Evolutionary conservation across 1,139 yeast genomes (phyloP), one percentile per base, ranked within the genome.

Genomic region (Saccharomyces hybrid): DNA sequence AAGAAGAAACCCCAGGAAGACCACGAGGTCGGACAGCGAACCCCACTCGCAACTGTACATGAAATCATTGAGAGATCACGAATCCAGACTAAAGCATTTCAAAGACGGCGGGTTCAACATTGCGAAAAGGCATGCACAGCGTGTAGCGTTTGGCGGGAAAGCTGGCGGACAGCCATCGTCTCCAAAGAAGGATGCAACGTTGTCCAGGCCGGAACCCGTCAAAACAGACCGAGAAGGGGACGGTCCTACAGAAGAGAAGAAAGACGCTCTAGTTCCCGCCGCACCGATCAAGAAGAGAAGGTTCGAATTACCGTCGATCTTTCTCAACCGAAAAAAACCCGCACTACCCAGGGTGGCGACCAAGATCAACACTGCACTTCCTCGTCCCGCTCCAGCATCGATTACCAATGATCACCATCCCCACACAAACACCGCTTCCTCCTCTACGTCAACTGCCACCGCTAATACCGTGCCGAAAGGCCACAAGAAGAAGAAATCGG

Each of bases 91-190:
- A 29, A 61, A 56, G 49, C 65, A 62, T 31, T 64, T 65, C 55
- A 61, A 59, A 38, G 59, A 57, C 28, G 64, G 61, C 11, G 64
- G 62, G 6, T 61, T 56, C 47, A 62, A 58, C 47, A 50, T 51
- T 26, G 50, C 52, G 2, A 56, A 53, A 24, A 34, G 38, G 8
- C 53, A 49, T 46, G 16, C 34, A 8, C 44, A 38, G 12, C 55
- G 69, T 27, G 62, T 64, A 11, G 69, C 69, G 19, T 65, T 65
- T 56, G 66, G 67, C 3, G 68, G 68, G 2, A 58, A 57, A 24
- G 64, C 60, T 2, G 44, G 44, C 24, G 24, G 24, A 38, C 44
- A 38, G 19, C 11, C 24, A 11, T 38, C 24, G 3, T 8, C 44
- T n/a, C 26, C 24, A 11, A 38, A 38, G 24, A 38, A 9, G 11